These are phyloP conservation scores for Aspergillus ibericus DNA, from an alignment of 2,329 filamentous ascomycete species.

Conservation along the genomic window DNA sequence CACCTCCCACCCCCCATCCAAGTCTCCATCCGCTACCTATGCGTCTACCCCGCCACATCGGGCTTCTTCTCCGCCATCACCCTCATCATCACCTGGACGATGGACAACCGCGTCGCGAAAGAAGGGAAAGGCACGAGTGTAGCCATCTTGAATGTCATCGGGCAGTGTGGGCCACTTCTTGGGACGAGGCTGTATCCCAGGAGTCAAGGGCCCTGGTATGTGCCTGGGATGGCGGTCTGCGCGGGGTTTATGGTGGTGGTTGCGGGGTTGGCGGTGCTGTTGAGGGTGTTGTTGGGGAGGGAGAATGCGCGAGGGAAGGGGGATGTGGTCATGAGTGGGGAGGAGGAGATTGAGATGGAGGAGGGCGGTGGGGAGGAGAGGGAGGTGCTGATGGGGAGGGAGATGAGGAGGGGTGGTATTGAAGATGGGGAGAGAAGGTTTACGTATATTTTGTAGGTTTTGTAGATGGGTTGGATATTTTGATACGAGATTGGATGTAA, in stretches of 20 bases:
- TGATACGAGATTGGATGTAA: neutral
- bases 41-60: constrained; percentile 73
- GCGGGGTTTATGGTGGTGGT: constrained; percentile 64
- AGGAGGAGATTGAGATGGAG: constrained; percentile 23
- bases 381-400: neutral
- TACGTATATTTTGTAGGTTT: neutral
- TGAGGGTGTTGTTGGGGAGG: constrained; percentile 56
- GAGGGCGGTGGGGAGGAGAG: constrained; percentile 6
- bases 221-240: constrained; percentile 63
- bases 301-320: constrained; percentile 44
- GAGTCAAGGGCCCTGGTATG: constrained; percentile 61
- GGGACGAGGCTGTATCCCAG: constrained; percentile 65
- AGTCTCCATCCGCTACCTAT: constrained; percentile 62
- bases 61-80: constrained; percentile 86
- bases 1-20: constrained; percentile 34
- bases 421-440: neutral
- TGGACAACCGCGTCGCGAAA: constrained; percentile 77
- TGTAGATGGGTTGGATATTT: neutral
- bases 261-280: constrained; percentile 53
- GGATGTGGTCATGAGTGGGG: constrained; percentile 22
- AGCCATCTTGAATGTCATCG: constrained; percentile 76
- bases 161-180: constrained; percentile 75
- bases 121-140: constrained; percentile 73
- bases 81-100: constrained; percentile 80
- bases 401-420: neutral